A percentile compares a stretch with the other conserved stretches of the same genome.
phyloP scores from a whole-genome alignment of 768 basidiomycete species.

The Xerocomellus dryophilus region DNA sequence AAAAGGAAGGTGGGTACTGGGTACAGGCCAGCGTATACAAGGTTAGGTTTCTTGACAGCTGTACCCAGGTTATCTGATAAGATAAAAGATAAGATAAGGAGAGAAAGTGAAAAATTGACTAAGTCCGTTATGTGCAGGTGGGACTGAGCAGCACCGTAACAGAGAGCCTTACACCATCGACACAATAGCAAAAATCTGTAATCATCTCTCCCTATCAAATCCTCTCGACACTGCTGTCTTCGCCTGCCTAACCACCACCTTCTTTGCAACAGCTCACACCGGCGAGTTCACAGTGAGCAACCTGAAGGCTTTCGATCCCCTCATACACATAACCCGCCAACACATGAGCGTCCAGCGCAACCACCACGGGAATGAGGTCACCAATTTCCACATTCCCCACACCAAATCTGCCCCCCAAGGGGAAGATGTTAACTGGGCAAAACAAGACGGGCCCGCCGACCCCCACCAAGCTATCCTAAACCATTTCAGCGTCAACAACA shows the following conservation, averaged over 20 bases:
- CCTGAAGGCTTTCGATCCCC: slow-evolving; percentile 31
- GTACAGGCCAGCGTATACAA: no score
- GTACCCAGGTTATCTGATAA: no score
- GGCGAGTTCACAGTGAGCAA: slow-evolving; percentile 12
- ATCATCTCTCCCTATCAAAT: background rate
- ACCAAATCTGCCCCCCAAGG: slow-evolving; percentile 18
- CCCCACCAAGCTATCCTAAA: slow-evolving; percentile 22
- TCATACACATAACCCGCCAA: slow-evolving; percentile 27
- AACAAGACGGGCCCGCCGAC: slow-evolving; percentile 28
- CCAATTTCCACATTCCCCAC: slow-evolving; percentile 9
- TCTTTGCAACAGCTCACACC: no score
- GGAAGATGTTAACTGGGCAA: slow-evolving; percentile 36
- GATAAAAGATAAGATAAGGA: no score
- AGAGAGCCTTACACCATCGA: slow-evolving; percentile 16
- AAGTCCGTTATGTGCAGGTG: no score
- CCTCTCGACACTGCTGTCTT: no score
- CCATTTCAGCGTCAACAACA: slow-evolving; percentile 33
- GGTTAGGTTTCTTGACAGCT: no score
- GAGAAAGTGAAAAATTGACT: no score
- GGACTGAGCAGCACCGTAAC: no score
- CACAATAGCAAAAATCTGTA: background rate
- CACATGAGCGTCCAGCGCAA: slow-evolving; percentile 23
- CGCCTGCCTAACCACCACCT: no score
- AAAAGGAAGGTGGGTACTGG: no score
- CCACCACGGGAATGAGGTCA: slow-evolving; percentile 17